Evolutionary conservation across 805 yeast species (phyloP).

Genomic region (Saturnispora quitensis): DNA sequence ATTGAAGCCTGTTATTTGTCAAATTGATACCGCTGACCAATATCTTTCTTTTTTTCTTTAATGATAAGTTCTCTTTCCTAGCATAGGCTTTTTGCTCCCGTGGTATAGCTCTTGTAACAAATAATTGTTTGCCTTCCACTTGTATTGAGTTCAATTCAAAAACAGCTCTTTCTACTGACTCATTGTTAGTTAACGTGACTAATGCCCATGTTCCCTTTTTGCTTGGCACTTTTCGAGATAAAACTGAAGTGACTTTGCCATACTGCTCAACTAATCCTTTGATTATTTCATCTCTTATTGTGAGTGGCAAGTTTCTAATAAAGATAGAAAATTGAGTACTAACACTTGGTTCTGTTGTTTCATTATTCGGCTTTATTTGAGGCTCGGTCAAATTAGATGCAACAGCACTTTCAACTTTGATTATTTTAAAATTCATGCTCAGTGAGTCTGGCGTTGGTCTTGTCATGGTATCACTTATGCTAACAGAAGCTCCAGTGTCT

Average conservation of each 20-base stretch:
- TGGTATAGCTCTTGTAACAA: slow-evolving; percentile 28
- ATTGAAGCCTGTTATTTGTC: slow-evolving; percentile 15
- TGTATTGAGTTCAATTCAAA: slow-evolving; percentile 21
- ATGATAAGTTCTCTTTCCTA: slow-evolving; percentile 13
- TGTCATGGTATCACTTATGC: background rate
- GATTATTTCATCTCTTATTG: slow-evolving; percentile 19
- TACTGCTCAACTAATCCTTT: slow-evolving; percentile 23
- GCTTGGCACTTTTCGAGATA: slow-evolving; percentile 21
- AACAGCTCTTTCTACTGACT: slow-evolving; percentile 21
- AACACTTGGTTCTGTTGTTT: background rate
- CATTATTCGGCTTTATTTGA: background rate
- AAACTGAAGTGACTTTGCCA: slow-evolving; percentile 23
- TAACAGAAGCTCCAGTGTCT: background rate
- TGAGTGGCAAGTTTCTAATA: slow-evolving; percentile 25
- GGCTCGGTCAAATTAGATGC: background rate
- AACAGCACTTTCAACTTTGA: background rate
- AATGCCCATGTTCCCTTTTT: slow-evolving; percentile 28
- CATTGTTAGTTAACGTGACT: slow-evolving; percentile 21
- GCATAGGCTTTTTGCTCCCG: slow-evolving; percentile 24
- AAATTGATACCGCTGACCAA: slow-evolving; percentile 22
- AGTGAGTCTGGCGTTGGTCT: background rate
- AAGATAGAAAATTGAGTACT: slow-evolving; percentile 24
- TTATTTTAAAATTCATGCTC: slow-evolving; percentile 3
- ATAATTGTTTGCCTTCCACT: slow-evolving; percentile 23
- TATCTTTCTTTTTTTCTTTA: slow-evolving; percentile 20